Evolutionary conservation across 2,329 filamentous ascomycete genomes (phyloP).

Genomic region (Microthyrium microscopicum): DNA sequence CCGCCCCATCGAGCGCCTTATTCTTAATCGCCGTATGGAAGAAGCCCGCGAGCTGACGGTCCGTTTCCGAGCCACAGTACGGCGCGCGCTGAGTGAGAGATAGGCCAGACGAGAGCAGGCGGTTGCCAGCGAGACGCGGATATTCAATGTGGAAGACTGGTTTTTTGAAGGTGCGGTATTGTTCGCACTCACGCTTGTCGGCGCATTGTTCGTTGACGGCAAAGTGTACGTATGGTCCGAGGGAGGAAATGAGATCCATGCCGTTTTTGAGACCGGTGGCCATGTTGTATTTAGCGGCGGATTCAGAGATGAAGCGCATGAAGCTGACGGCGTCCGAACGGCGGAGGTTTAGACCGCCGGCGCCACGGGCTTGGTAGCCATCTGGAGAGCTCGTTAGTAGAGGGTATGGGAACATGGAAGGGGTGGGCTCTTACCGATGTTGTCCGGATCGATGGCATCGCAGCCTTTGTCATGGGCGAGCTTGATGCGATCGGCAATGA

Average conservation of each 20-base stretch:
- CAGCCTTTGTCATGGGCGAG: slow-evolving; percentile 47
- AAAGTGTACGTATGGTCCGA: slow-evolving; percentile 2
- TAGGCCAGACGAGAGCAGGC: too few species aligned
- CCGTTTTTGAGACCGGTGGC: slow-evolving; percentile 22
- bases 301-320: slow-evolving; percentile 4
- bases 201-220: slow-evolving; percentile 7
- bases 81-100: too few species aligned
- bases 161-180: slow-evolving; percentile 15
- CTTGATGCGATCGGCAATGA: slow-evolving; percentile 45
- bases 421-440: neutral
- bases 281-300: slow-evolving; percentile 17
- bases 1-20: slow-evolving; percentile 5
- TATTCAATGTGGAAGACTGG: slow-evolving; percentile 8
- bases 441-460: slow-evolving; percentile 48
- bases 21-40: slow-evolving; percentile 6
- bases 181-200: slow-evolving; percentile 1
- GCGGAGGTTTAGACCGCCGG: slow-evolving; percentile 5
- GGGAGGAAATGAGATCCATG: slow-evolving; percentile 1
- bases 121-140: too few species aligned
- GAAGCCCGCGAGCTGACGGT: too few species aligned
- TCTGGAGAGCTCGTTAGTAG: neutral
- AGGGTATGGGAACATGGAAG: neutral
- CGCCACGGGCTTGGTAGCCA: neutral
- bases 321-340: slow-evolving; percentile 5
- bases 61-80: too few species aligned